These are phyloP conservation scores for Grammothele lineata DNA, from an alignment of 768 basidiomycete genomes.

Conservation along the genomic window DNA sequence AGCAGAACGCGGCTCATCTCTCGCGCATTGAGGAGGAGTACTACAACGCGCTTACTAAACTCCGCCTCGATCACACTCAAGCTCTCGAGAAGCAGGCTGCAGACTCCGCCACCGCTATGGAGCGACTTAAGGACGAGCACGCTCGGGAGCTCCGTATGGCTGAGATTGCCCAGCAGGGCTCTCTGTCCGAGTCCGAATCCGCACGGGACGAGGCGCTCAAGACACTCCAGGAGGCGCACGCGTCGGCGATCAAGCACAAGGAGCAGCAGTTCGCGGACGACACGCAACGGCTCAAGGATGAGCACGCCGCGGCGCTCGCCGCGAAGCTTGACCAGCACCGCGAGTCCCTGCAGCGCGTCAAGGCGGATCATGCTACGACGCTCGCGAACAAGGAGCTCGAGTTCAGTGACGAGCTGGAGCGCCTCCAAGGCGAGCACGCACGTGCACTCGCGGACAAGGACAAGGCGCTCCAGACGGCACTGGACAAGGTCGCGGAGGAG, in stretches of 20 bases:
- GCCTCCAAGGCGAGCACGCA: conserved; percentile 56
- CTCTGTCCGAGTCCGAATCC: conserved; percentile 70
- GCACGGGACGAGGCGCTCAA: conserved; percentile 57
- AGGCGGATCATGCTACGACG: conserved; percentile 52
- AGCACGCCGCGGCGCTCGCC: conserved; percentile 51
- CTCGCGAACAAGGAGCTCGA: conserved; percentile 62
- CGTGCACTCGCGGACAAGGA: conserved; percentile 49
- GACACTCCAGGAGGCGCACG: conserved; percentile 70
- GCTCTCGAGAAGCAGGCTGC: conserved; percentile 56
- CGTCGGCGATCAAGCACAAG: conserved; percentile 59
- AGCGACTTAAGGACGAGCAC: conserved; percentile 74
- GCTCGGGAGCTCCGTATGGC: conserved; percentile 65
- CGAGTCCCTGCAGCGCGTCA: conserved; percentile 52
- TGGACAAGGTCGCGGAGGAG: conserved; percentile 56
- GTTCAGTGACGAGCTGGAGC: conserved; percentile 54
- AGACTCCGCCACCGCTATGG: conserved; percentile 59
- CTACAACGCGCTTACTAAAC: conserved; percentile 73
- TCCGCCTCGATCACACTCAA: conserved; percentile 68
- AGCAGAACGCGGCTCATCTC: conserved; percentile 49
- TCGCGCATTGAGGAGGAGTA: conserved; percentile 77
- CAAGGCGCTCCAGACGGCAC: conserved; percentile 50
- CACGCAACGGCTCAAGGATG: conserved; percentile 58
- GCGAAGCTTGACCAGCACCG: conserved; percentile 60
- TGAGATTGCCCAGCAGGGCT: conserved; percentile 72
- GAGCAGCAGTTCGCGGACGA: conserved; percentile 64